phyloP scores from a whole-genome alignment of 1,139 yeast genomes.

The Dujonia santamariae region DNA sequence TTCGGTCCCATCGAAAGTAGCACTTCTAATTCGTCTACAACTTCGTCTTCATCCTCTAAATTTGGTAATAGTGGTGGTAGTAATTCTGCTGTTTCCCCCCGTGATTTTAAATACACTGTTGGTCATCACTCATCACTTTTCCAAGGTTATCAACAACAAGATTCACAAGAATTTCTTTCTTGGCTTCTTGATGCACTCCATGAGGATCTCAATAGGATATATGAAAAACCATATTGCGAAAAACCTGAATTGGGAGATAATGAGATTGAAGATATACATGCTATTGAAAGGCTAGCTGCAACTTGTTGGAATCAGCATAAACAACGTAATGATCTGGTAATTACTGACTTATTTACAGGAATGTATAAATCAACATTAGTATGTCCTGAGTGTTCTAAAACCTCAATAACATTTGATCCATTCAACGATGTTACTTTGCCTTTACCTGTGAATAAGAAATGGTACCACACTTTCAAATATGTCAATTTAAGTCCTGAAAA shows the following conservation, averaged over 20 bases:
- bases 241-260: constrained; percentile 77
- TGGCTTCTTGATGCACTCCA: constrained; percentile 89
- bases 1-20: constrained; percentile 34
- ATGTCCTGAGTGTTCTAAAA: constrained; percentile 81
- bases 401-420: constrained; percentile 92
- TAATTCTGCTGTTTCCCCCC: constrained; percentile 49
- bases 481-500: constrained; percentile 50
- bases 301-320: constrained; percentile 82
- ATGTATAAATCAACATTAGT: constrained; percentile 83
- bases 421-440: constrained; percentile 90
- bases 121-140: constrained; percentile 82
- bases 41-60: constrained; percentile 7
- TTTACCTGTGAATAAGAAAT: constrained; percentile 70
- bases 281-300: constrained; percentile 60
- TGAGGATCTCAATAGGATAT: constrained; percentile 85
- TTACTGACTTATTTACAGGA: constrained; percentile 86
- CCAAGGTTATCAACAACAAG: constrained; percentile 89
- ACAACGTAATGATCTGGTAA: constrained; percentile 78
- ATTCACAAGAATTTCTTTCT: constrained; percentile 91
- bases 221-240: constrained; percentile 80
- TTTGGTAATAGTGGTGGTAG: constrained; percentile 12
- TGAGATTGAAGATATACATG: constrained; percentile 52
- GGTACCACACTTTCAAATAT: constrained; percentile 66
- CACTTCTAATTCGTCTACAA: neutral
- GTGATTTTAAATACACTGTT: constrained; percentile 73